These are phyloP conservation scores for Vitis riparia DNA, from an alignment of 164 flowering plant species.

Conservation along the genomic window DNA sequence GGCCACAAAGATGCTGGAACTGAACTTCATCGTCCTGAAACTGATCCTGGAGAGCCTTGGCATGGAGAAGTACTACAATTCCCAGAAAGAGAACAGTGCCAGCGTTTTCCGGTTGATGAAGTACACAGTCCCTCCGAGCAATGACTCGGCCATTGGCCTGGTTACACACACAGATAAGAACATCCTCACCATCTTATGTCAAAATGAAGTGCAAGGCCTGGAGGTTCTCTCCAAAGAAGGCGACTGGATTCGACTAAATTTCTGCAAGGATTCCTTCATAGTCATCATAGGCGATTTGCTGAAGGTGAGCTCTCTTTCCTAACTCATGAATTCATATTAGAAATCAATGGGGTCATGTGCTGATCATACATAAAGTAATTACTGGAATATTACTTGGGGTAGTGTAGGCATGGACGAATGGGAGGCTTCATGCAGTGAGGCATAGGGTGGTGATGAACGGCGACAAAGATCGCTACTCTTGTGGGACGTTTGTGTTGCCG, in stretches of 20 bases:
- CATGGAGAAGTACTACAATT: conserved; percentile 9
- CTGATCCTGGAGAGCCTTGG: conserved; percentile 30
- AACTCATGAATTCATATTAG: no score
- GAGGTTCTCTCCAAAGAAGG: conserved; percentile 37
- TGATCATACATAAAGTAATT: no score
- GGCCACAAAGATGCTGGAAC: conserved; percentile 37
- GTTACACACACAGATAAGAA: conserved; percentile 37
- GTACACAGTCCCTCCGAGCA: conserved; percentile 28
- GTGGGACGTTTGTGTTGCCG: conserved; percentile 38
- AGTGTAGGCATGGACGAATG: conserved; percentile 67
- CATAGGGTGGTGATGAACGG: conserved; percentile 56
- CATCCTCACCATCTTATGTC: conserved; percentile 20
- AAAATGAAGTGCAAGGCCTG: conserved; percentile 41
- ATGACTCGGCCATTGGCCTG: conserved; percentile 28
- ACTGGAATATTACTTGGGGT: no score
- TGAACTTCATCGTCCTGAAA: conserved; percentile 20
- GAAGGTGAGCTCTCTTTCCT: conserved; percentile 22
- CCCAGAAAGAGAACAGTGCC: conserved; percentile 9
- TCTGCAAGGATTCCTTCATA: conserved; percentile 20
- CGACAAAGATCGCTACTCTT: conserved; percentile 42
- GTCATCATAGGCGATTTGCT: conserved; percentile 44
- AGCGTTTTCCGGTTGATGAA: conserved; percentile 40
- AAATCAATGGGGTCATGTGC: no score
- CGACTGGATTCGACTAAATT: conserved; percentile 27
- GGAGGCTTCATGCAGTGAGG: conserved; percentile 45